Base-by-base conservation (phyloP, 108 stramenopile genomes). In the Skeletonema potamos region DNA sequence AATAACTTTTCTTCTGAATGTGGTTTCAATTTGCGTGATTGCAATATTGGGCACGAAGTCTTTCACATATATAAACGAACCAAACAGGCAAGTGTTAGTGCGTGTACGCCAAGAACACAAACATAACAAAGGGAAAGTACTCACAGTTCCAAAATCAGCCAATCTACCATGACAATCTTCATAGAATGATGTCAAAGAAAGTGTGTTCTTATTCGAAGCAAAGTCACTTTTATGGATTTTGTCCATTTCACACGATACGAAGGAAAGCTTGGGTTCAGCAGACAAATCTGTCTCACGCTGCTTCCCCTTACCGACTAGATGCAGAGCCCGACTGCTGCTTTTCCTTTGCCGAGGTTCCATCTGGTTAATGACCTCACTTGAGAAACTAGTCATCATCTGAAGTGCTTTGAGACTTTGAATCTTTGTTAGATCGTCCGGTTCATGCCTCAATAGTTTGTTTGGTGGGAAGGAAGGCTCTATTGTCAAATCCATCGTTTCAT, bases 401-500 rank as follows among this genome's bases (percentile, higher is more conserved):
- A 37, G 37, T 27, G 67, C 58, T 39, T 63, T 56, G 34, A 63
- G 37, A 39, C 44, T 30, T 24, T 55, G 54, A 22, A 55, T 63
- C n/a, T 62, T 55, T 34, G 51, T 28, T 0, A 63, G 27, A 62
- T 72, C 61, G 11, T 72, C 71, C 2, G 71, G 71, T 15, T 62
- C 71, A 29, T 72, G 71, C 30, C 54, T 60, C 24, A 72, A 51
- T 9, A 51, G 17, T 51, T 51, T 51, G 22, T 22, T 22, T 1
- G 48, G 22, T 20, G 48, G 22, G 48, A 20, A 51, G 48, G 15
- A 51, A 51, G 48, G 48, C 18, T 13, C 39, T n/a, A n/a, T 41
- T 41, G 39, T 15, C 39, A 41, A n/a, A 13, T 41, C 39, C n/a
- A 51, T 51, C 18, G 48, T 51, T 8, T 51, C 22, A 18, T 4